Percentiles rank a stretch among this genome's conserved stretches.
Conservation (phyloP, 139 green algal species). For the Chlamydomonas applanata region DNA sequence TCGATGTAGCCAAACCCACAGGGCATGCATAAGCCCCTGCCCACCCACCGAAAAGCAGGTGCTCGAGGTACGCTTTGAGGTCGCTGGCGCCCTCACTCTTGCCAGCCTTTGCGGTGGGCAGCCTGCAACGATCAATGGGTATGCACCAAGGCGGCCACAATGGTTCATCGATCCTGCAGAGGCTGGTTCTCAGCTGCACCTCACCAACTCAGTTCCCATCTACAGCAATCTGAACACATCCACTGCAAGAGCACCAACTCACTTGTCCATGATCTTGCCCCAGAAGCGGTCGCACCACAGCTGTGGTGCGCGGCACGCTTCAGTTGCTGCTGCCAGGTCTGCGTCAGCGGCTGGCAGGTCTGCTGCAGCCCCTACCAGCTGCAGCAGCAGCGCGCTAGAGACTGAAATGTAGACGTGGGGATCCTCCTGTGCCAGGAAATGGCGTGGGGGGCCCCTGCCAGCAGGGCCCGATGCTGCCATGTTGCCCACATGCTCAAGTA, state of each 20-base stretch:
- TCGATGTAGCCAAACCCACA: too few relatives aligned
- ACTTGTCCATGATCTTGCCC: conserved; percentile 45
- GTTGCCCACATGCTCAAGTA: too few relatives aligned
- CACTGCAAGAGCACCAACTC: not conserved
- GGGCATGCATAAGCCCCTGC: not conserved
- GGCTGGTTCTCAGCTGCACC: too few relatives aligned
- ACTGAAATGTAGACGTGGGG: conserved; percentile 48
- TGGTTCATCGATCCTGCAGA: too few relatives aligned
- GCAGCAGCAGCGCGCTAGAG: conserved; percentile 61
- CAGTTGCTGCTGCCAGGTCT: not conserved
- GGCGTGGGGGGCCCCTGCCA: conserved; percentile 7
- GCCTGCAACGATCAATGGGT: conserved; percentile 20
- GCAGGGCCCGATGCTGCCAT: not conserved
- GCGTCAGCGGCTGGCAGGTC: conserved; percentile 24
- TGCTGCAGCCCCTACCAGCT: conserved; percentile 65
- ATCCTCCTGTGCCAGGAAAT: conserved; percentile 23
- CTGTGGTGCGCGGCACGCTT: conserved; percentile 5
- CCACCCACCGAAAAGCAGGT: conserved; percentile 48
- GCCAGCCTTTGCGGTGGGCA: conserved; percentile 39
- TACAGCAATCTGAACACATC: too few relatives aligned
- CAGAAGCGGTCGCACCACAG: conserved; percentile 49
- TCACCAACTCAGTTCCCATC: too few relatives aligned
- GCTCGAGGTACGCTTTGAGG: conserved; percentile 49
- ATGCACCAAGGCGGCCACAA: not conserved
- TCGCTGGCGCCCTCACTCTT: conserved; percentile 43